These are phyloP conservation scores for Paratinospora sagittata DNA, from an alignment of 164 flowering plant genomes.

Conservation along the genomic window DNA sequence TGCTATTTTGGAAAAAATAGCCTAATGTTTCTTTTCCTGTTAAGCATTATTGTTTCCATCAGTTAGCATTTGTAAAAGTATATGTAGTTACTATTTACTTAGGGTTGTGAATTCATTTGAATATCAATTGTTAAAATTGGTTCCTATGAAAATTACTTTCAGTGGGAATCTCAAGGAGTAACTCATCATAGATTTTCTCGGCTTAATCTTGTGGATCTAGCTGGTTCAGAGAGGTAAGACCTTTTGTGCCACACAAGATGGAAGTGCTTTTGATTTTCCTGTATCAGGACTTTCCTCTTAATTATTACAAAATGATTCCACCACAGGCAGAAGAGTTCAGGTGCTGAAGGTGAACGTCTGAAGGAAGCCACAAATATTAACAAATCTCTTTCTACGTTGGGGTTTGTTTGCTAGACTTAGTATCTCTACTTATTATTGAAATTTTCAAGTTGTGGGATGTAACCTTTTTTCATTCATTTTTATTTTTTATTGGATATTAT, in stretches of 20 bases:
- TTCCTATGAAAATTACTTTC: slow-evolving; percentile 7
- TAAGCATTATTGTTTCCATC: neutral
- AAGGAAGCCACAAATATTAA: slow-evolving; percentile 99
- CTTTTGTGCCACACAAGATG: neutral
- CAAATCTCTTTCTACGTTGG: slow-evolving; percentile 96
- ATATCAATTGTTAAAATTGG: neutral
- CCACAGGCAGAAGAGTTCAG: slow-evolving; percentile 98
- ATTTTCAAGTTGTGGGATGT: neutral
- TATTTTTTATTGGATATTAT: no score
- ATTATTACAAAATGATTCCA: slow-evolving; percentile 1
- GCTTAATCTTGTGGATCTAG: slow-evolving; percentile 93
- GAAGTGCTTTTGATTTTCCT: neutral
- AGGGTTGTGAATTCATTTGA: neutral
- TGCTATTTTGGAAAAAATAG: neutral
- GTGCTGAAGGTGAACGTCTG: slow-evolving; percentile 99
- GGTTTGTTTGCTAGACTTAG: slow-evolving; percentile 37
- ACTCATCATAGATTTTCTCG: slow-evolving; percentile 92
- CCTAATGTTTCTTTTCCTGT: neutral
- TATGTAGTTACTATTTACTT: neutral
- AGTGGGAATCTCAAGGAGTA: slow-evolving; percentile 98
- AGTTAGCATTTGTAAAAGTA: neutral
- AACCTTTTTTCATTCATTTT: neutral
- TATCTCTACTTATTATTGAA: neutral
- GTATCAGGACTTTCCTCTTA: neutral
- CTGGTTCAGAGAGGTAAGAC: slow-evolving; percentile 95